Evolutionary conservation across 148 eudicot species (phyloP).

Genomic region (Heliamphora exappendiculata): DNA sequence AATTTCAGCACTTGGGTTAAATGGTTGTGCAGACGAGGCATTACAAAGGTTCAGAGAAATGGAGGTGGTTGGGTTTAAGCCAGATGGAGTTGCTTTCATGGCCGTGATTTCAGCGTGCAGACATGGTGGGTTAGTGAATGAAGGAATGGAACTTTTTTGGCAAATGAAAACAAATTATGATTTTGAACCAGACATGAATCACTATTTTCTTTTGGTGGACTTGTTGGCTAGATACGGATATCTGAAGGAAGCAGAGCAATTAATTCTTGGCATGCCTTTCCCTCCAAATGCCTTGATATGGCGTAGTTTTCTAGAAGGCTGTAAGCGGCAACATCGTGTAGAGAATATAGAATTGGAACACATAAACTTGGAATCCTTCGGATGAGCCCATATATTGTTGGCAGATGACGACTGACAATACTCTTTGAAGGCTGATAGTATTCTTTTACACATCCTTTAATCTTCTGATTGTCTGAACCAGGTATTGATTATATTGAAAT

Average conservation of each 20-base stretch:
- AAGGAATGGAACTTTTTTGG: constrained; percentile 52
- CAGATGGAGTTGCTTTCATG: constrained; percentile 47
- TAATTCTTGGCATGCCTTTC: constrained; percentile 58
- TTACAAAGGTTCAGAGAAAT: constrained; percentile 51
- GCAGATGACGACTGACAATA: neutral
- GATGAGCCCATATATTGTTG: neutral
- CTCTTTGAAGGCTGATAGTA: neutral
- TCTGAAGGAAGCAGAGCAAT: constrained; percentile 58
- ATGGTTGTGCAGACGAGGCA: constrained; percentile 53
- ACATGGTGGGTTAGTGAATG: constrained; percentile 55
- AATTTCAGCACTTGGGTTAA: constrained; percentile 56
- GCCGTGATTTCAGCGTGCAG: constrained; percentile 72
- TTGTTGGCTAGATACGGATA: constrained; percentile 55
- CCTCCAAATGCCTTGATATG: constrained; percentile 53
- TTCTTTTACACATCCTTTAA: neutral
- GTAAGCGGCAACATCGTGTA: constrained; percentile 27
- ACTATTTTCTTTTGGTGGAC: constrained; percentile 58
- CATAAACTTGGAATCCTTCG: constrained; percentile 1
- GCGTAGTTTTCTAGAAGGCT: constrained; percentile 56
- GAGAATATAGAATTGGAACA: constrained; percentile 9
- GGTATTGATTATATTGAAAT: neutral
- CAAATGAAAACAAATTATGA: constrained; percentile 41
- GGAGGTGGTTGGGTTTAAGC: constrained; percentile 41
- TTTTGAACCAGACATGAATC: constrained; percentile 62
- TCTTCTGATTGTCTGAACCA: neutral